Base-by-base conservation (phyloP, 2,329 filamentous ascomycete species). In the Malbranchea cinnamomea region DNA sequence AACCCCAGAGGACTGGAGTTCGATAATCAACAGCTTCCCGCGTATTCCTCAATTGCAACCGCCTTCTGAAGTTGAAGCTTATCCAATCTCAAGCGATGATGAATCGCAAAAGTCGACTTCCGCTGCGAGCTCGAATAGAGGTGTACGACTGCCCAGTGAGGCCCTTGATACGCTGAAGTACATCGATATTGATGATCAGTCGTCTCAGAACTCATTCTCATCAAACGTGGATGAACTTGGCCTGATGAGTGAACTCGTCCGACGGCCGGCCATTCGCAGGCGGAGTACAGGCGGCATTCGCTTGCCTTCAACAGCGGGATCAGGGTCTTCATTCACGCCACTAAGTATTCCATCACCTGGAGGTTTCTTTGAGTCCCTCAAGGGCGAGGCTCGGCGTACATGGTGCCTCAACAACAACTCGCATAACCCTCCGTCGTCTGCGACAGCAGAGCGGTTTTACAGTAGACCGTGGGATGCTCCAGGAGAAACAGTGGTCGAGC, bases 361-460 rank as follows among this genome's bases (percentile, higher is more conserved):
- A 15, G 83, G 79, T 1, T 94, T 94, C 63, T 94, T 94, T 55
- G 81, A 81, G 2, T 83, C 78, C 0, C 67, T 94, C 16, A 81
- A 78, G 21, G 71, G 77, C 3, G 69, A 72, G 31, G 74, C 77
- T 21, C 73, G 84, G 30, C 74, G 76, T 46, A 89, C 85, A 8
- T 95, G 87, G 87, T 74, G 82, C 45, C 59, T 76, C 36, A 63
- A 67, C 7, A 63, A 67, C 7, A 57, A 59, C 16, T 59, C 54
- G 41, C 63, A 65, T 12, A 65, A 67, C 8, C 65, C 70, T 5
- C 84, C 84, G 1, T 87, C 82, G 0, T 93, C 87, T 2, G 82
- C 83, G 17, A 84, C 78, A n/a, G 87, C 87, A 6, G 82, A 93
- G 50, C 73, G 78, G 38, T 95, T 94, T 47, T 95, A 95, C 57